Conservation (phyloP, 1,284 basidiomycete genomes). For the Tetrapyrgos nigripes region DNA sequence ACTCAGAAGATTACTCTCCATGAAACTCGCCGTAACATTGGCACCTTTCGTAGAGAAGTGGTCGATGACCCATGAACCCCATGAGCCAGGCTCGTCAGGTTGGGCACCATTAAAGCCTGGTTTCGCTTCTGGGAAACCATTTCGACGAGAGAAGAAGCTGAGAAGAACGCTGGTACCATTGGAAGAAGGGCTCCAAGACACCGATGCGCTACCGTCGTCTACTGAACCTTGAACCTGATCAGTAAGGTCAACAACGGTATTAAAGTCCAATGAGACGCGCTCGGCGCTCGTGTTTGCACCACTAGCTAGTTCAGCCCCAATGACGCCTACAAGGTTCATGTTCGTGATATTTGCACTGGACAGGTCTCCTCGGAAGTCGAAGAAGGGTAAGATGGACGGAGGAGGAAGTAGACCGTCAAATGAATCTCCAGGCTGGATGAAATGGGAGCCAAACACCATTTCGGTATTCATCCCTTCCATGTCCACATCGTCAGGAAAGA, state of each 20-base stretch:
- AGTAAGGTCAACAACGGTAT: slow-evolving; percentile 20
- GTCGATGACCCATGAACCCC: slow-evolving; percentile 23
- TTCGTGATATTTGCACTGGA: slow-evolving; percentile 19
- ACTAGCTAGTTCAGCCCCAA: slow-evolving; percentile 18
- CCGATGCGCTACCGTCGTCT: neutral
- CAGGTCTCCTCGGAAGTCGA: slow-evolving; percentile 10
- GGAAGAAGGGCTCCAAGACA: slow-evolving; percentile 13
- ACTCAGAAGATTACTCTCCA: slow-evolving; percentile 20
- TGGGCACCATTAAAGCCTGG: slow-evolving; percentile 19
- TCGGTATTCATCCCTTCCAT: slow-evolving; percentile 24
- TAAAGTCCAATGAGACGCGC: slow-evolving; percentile 21
- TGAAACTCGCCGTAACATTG: slow-evolving; percentile 19
- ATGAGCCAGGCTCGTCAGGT: slow-evolving; percentile 18
- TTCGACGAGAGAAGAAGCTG: slow-evolving; percentile 23
- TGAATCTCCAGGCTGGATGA: slow-evolving; percentile 12
- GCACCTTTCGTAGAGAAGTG: slow-evolving; percentile 23
- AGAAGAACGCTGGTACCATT: slow-evolving; percentile 19
- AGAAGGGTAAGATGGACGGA: slow-evolving; percentile 15
- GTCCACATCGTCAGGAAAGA: slow-evolving; percentile 22
- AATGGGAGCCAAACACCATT: slow-evolving; percentile 21
- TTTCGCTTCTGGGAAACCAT: slow-evolving; percentile 21
- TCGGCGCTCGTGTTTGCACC: slow-evolving; percentile 12
- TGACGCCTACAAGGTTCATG: slow-evolving; percentile 17
- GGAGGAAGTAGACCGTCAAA: slow-evolving; percentile 17
- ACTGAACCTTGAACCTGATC: slow-evolving; percentile 13